These are phyloP conservation scores for Cyberlindnera misumaiensis DNA, from an alignment of 805 yeast species.

Conservation along the genomic window DNA sequence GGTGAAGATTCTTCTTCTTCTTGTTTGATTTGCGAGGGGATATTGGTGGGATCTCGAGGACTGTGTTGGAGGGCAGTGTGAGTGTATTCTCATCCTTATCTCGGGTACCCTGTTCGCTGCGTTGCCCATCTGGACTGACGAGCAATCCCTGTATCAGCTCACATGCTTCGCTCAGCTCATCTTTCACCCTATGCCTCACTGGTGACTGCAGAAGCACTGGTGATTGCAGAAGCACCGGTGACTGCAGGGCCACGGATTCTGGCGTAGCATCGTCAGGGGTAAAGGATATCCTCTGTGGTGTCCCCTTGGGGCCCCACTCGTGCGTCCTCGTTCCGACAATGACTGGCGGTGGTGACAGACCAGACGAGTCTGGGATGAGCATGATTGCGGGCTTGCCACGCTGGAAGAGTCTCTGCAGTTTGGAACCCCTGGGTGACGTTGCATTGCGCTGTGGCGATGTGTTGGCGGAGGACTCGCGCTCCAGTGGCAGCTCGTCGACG, in stretches of 20 bases:
- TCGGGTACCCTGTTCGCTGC: no score
- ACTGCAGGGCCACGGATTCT: no score
- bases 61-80: slow-evolving; percentile 15
- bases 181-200: no score
- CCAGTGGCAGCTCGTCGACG: slow-evolving; percentile 1
- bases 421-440: slow-evolving; percentile 9
- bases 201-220: no score
- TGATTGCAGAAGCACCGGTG: no score
- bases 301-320: slow-evolving; percentile 35
- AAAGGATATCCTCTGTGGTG: slow-evolving; percentile 3
- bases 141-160: no score
- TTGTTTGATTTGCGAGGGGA: slow-evolving; percentile 1
- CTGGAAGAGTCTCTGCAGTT: slow-evolving; percentile 21
- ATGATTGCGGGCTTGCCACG: slow-evolving; percentile 17
- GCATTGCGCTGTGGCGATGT: slow-evolving; percentile 5
- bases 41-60: slow-evolving; percentile 16
- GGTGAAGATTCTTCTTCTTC: slow-evolving; percentile 15
- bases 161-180: no score
- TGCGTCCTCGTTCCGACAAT: slow-evolving; percentile 44
- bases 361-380: slow-evolving; percentile 12
- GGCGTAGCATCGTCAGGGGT: no score
- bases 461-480: neutral
- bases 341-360: slow-evolving; percentile 22
- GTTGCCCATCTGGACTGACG: no score
- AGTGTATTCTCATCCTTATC: slow-evolving; percentile 1